These are phyloP conservation scores for Xerocomus spinulosus DNA, from an alignment of 768 basidiomycete species.

Conservation along the genomic window DNA sequence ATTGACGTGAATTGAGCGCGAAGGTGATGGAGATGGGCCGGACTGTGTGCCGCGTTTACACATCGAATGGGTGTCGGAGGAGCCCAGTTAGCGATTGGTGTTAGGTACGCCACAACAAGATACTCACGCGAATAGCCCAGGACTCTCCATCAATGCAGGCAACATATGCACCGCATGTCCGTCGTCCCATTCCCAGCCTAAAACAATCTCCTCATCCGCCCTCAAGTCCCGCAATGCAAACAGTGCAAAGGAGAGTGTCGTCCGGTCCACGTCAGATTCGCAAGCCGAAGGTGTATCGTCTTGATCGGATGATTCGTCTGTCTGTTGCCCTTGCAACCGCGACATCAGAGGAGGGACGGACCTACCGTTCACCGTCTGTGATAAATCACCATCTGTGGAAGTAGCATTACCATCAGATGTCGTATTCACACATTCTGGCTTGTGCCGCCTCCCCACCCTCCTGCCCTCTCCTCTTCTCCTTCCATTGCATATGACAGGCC, in stretches of 20 bases:
- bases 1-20: slow-evolving; percentile 65
- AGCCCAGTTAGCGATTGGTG: background rate
- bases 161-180: slow-evolving; percentile 76
- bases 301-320: slow-evolving; percentile 16
- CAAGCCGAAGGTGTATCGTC: slow-evolving; percentile 12
- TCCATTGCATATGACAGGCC: slow-evolving; percentile 39
- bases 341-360: slow-evolving; percentile 7
- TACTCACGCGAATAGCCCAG: slow-evolving; percentile 55
- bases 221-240: slow-evolving; percentile 75
- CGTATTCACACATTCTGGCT: slow-evolving; percentile 13
- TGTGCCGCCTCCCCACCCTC: slow-evolving; percentile 19
- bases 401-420: background rate
- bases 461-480: slow-evolving; percentile 12
- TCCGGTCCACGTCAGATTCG: slow-evolving; percentile 26
- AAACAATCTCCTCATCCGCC: slow-evolving; percentile 77
- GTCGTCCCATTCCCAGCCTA: slow-evolving; percentile 98
- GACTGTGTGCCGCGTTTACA: slow-evolving; percentile 28
- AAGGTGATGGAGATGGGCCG: slow-evolving; percentile 47
- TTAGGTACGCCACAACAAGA: background rate
- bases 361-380: slow-evolving; percentile 10
- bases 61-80: background rate
- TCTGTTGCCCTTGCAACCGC: slow-evolving; percentile 8
- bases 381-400: background rate
- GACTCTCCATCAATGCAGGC: slow-evolving; percentile 59
- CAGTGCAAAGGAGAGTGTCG: slow-evolving; percentile 64